Percentiles rank a stretch among this genome's conserved stretches.
Conservation (phyloP, 352 stramenopile genomes). For the Halophytophthora polymorphica region DNA sequence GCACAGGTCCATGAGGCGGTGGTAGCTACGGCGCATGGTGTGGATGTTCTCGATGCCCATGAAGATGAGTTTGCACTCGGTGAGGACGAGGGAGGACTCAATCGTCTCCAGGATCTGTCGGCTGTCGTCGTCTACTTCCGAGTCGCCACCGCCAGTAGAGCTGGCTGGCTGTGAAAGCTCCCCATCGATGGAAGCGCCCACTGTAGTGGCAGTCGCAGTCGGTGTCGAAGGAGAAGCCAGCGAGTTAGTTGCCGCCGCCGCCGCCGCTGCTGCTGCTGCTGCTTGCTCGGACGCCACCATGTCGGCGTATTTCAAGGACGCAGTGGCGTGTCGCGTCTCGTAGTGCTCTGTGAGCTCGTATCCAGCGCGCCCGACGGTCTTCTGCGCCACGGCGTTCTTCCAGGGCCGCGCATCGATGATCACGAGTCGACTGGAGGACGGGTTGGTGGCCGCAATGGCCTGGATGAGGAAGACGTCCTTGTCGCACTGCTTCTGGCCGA, state of each 20-base stretch:
- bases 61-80: slow-evolving; percentile 84
- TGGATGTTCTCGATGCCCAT: slow-evolving; percentile 94
- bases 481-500: slow-evolving; percentile 78
- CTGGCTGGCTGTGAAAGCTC: slow-evolving; percentile 13
- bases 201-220: slow-evolving; percentile 2
- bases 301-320: slow-evolving; percentile 62
- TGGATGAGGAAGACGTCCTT: slow-evolving; percentile 85
- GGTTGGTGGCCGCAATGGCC: slow-evolving; percentile 70
- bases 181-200: slow-evolving; percentile 14
- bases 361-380: slow-evolving; percentile 82
- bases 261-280: slow-evolving; percentile 17
- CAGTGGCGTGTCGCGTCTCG: slow-evolving; percentile 57
- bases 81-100: slow-evolving; percentile 58
- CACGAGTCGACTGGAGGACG: slow-evolving; percentile 74
- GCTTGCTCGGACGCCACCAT: slow-evolving; percentile 46
- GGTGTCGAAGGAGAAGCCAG: not conserved
- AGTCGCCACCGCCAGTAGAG: slow-evolving; percentile 4
- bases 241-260: slow-evolving; percentile 12
- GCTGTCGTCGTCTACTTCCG: slow-evolving; percentile 12
- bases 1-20: slow-evolving; percentile 69
- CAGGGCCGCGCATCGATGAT: slow-evolving; percentile 90
- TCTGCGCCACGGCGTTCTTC: slow-evolving; percentile 90
- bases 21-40: slow-evolving; percentile 85
- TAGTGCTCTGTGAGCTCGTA: slow-evolving; percentile 89
- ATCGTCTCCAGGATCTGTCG: slow-evolving; percentile 37